These are phyloP conservation scores for Mycena kentingensis DNA, from an alignment of 768 basidiomycete genomes.

Conservation along the genomic window DNA sequence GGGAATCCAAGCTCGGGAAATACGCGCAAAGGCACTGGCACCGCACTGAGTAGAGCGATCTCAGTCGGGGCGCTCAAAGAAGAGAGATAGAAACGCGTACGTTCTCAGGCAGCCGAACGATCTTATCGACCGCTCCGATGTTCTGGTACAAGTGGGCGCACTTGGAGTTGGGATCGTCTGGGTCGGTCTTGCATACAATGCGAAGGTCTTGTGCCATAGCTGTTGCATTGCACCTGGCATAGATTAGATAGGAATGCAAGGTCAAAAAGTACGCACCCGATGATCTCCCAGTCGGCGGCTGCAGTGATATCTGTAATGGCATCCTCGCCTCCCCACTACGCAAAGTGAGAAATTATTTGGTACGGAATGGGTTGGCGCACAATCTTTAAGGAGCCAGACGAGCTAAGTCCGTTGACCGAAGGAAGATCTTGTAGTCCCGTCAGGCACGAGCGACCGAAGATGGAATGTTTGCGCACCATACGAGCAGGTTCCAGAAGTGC, in stretches of 20 bases:
- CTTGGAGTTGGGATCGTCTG: slow-evolving; percentile 13
- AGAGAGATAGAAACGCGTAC: slow-evolving; percentile 23
- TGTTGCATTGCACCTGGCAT: no score
- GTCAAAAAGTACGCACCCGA: no score
- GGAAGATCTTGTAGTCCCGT: slow-evolving; percentile 8
- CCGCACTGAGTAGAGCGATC: slow-evolving; percentile 7
- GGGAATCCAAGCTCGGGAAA: slow-evolving; percentile 5
- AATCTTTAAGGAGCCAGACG: slow-evolving; percentile 16
- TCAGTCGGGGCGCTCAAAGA: not conserved
- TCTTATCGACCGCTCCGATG: slow-evolving; percentile 34
- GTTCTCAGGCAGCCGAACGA: slow-evolving; percentile 36
- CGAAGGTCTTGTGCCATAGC: slow-evolving; percentile 34
- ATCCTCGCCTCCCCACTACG: slow-evolving; percentile 25
- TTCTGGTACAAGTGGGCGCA: slow-evolving; percentile 36
- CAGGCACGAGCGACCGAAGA: not conserved
- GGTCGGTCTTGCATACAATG: slow-evolving; percentile 33
- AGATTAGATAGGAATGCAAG: no score
- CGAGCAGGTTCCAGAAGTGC: slow-evolving; percentile 12
- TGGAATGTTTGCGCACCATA: not conserved
- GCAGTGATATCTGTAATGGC: slow-evolving; percentile 34
- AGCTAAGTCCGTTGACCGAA: not conserved
- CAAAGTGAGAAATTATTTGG: not conserved
- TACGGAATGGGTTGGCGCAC: not conserved
- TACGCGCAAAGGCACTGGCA: slow-evolving; percentile 12
- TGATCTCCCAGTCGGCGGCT: slow-evolving; percentile 43